Evolutionary conservation across 768 basidiomycete genomes (phyloP).

Genomic region (Phlegmacium glaucopus): DNA sequence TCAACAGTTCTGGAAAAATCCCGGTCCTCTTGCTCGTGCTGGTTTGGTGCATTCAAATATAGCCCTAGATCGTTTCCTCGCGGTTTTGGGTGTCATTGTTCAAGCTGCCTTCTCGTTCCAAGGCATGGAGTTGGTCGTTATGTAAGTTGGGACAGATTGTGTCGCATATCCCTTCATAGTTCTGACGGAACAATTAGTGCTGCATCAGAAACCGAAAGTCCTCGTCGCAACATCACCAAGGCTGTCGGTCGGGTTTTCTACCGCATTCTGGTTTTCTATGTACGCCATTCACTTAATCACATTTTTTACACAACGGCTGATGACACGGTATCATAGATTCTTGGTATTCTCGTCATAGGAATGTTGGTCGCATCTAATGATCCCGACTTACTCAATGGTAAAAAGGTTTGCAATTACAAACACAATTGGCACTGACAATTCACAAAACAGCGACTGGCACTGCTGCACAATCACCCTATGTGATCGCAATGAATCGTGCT

Average conservation of each 20-base stretch:
- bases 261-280: constrained; percentile 78
- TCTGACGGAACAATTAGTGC: constrained; percentile 42
- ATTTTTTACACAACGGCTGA: not conserved
- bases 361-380: constrained; percentile 78
- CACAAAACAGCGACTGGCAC: constrained; percentile 39
- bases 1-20: constrained; percentile 63
- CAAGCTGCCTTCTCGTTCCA: constrained; percentile 73
- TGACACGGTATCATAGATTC: constrained; percentile 37
- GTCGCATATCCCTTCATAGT: no score
- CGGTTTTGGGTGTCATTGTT: constrained; percentile 40
- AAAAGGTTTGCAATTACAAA: constrained; percentile 1
- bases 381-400: constrained; percentile 40
- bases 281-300: constrained; percentile 23
- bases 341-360: constrained; percentile 71
- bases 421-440: not conserved
- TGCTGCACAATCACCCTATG: constrained; percentile 81
- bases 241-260: constrained; percentile 77
- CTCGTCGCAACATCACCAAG: constrained; percentile 74
- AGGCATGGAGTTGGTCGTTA: constrained; percentile 72
- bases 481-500: constrained; percentile 72
- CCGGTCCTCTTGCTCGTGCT: constrained; percentile 53
- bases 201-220: constrained; percentile 75
- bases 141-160: constrained; percentile 40
- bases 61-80: constrained; percentile 47
- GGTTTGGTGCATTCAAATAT: constrained; percentile 36